Base-by-base conservation (phyloP, 2,329 filamentous ascomycete genomes). In the Mariannaea elegans region DNA sequence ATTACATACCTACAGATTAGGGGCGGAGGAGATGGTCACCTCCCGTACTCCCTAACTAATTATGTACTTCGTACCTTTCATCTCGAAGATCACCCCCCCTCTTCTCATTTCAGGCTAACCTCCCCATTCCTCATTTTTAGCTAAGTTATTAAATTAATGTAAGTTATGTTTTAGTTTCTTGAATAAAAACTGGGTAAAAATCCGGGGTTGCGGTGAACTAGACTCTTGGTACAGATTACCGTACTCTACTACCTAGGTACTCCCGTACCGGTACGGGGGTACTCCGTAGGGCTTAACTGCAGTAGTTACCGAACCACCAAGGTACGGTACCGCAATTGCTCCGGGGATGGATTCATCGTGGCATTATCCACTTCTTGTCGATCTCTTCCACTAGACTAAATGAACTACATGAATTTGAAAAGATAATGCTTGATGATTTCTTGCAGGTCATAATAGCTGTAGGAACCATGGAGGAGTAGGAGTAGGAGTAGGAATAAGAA, bases 151-250 rank as follows among this genome's bases (percentile, higher is more conserved):
- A 16, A 38, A 16, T 38, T 38, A 31, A 31, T 42, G n/a, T 50
- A 23, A 38, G 32, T 19, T 21, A 9, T 4, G 13, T 14, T 21
- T 51, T 16, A 18, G n/a, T 18, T 32, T 49, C 23, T 29, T 23
- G n/a, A 38, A 29, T 34, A 24, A 36, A 21, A 53, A 21, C 48
- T 21, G 19, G 24, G 23, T 16, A 41, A 10, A 32, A 39, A 51
- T 58, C 56, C 12, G 56, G 56, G 56, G 48, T 58, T 21, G 13
- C 19, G 29, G 7, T n/a, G 27, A 44, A 41, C 41, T 58, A 57
- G 47, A 14, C 8, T 16, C 34, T 14, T 27, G n/a, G 21, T 21
- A 6, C 18, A 7, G n/a, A 13, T 23, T 36, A 16, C 9, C 3
- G 13, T 19, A 27, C 31, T 55, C 27, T n/a, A n/a, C n/a, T n/a